Conservation (phyloP, 2,329 filamentous ascomycete genomes). For the Beauveria sp. region DNA sequence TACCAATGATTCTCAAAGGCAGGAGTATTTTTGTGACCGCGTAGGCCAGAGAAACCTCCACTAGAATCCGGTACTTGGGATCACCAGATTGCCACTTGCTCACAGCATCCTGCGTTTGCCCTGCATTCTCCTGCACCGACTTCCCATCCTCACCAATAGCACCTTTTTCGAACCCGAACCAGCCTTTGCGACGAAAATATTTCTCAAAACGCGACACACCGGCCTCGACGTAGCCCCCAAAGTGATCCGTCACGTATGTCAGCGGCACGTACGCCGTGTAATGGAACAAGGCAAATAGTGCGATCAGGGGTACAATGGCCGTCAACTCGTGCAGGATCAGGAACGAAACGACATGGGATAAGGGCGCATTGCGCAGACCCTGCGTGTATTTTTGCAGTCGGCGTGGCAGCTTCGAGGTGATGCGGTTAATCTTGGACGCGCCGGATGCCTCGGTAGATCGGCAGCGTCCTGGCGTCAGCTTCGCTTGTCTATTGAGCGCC, state of each 20-base stretch:
- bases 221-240: constrained; percentile 44
- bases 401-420: constrained; percentile 51
- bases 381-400: constrained; percentile 63
- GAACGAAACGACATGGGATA: constrained; percentile 80
- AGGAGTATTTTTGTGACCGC: constrained; percentile 81
- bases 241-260: constrained; percentile 40
- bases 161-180: constrained; percentile 57
- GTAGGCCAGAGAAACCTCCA: constrained; percentile 80
- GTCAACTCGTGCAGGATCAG: constrained; percentile 88
- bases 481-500: not conserved
- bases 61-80: constrained; percentile 46
- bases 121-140: not conserved
- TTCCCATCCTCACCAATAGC: constrained; percentile 13
- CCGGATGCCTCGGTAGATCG: constrained; percentile 22
- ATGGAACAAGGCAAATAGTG: constrained; percentile 71
- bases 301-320: constrained; percentile 71
- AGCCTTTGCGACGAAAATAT: constrained; percentile 73
- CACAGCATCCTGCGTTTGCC: constrained; percentile 22
- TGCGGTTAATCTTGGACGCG: constrained; percentile 33
- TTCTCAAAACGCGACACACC: constrained; percentile 68
- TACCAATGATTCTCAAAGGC: constrained; percentile 66
- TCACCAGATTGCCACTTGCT: constrained; percentile 32
- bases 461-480: not conserved
- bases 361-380: constrained; percentile 65
- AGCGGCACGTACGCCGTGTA: constrained; percentile 67